These are phyloP conservation scores for Pseudogymnoascus sp. DNA, from an alignment of 2,329 filamentous ascomycete species.

Conservation along the genomic window DNA sequence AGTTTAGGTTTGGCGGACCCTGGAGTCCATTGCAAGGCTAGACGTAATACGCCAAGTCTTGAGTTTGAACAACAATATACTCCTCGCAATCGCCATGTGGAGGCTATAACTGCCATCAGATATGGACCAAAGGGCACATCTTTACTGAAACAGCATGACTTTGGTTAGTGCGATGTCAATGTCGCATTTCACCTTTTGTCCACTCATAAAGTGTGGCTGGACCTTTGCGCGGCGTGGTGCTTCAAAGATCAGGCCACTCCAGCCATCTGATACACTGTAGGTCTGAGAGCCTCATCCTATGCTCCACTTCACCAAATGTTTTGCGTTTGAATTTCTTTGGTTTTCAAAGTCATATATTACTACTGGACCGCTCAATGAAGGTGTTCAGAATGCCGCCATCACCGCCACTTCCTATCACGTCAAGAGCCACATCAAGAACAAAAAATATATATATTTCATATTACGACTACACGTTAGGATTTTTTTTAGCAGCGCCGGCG, in stretches of 20 bases:
- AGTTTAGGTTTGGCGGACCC: not conserved
- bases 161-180: not conserved
- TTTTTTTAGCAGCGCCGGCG: not conserved
- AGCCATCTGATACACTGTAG: constrained; percentile 4
- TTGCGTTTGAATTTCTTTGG: not conserved
- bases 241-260: constrained; percentile 3
- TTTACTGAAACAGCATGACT: constrained; percentile 2
- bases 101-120: not conserved
- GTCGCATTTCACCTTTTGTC: not conserved
- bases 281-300: constrained; percentile 4
- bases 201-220: not conserved
- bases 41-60: not conserved
- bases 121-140: not conserved
- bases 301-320: constrained; percentile 1
- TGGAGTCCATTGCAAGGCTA: not conserved
- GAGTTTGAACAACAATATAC: not conserved
- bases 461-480: not conserved
- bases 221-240: not conserved
- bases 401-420: not conserved
- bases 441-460: not conserved
- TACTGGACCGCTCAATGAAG: not conserved
- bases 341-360: constrained; percentile 1
- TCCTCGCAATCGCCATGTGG: not conserved
- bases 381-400: not conserved
- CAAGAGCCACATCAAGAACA: not conserved